Conservation (phyloP, 2,329 filamentous ascomycete species). For the Arthrobotrys iridis region DNA sequence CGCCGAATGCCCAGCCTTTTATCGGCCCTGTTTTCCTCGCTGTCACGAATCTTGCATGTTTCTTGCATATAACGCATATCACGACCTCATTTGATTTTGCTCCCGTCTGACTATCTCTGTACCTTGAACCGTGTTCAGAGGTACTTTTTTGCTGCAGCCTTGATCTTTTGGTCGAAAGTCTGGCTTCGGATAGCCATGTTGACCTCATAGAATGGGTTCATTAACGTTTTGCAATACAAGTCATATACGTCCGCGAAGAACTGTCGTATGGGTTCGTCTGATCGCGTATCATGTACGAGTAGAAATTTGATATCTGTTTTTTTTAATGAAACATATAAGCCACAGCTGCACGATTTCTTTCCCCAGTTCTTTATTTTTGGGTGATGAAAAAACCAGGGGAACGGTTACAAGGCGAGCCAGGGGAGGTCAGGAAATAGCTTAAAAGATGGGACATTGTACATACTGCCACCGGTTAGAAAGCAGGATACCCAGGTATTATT, state of each 20-base stretch:
- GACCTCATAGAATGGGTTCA: constrained; percentile 93
- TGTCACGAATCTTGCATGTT: constrained; percentile 49
- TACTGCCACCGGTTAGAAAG: constrained; percentile 86
- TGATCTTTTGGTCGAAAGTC: constrained; percentile 82
- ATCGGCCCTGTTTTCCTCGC: constrained; percentile 23
- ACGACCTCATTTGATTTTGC: constrained; percentile 18
- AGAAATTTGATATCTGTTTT: constrained; percentile 81
- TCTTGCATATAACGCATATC: constrained; percentile 39
- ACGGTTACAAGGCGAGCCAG: constrained; percentile 9
- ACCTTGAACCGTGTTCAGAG: constrained; percentile 66
- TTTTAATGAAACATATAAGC: constrained; percentile 39
- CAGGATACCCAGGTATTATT: constrained; percentile 94
- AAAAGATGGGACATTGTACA: constrained; percentile 47
- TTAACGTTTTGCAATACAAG: constrained; percentile 93
- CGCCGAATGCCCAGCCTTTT: constrained; percentile 7
- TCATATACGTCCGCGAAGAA: constrained; percentile 98
- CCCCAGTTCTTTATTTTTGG: constrained; percentile 16
- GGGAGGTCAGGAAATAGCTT: constrained; percentile 16
- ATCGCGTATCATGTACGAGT: constrained; percentile 88
- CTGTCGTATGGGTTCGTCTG: constrained; percentile 92
- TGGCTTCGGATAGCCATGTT: constrained; percentile 88
- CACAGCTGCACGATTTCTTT: background rate
- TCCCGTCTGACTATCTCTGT: constrained; percentile 17
- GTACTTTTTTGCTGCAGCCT: constrained; percentile 91
- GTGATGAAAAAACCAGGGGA: constrained; percentile 6